Conservation (phyloP, 495 filamentous ascomycete species). For the Aspergillus affinis region DNA sequence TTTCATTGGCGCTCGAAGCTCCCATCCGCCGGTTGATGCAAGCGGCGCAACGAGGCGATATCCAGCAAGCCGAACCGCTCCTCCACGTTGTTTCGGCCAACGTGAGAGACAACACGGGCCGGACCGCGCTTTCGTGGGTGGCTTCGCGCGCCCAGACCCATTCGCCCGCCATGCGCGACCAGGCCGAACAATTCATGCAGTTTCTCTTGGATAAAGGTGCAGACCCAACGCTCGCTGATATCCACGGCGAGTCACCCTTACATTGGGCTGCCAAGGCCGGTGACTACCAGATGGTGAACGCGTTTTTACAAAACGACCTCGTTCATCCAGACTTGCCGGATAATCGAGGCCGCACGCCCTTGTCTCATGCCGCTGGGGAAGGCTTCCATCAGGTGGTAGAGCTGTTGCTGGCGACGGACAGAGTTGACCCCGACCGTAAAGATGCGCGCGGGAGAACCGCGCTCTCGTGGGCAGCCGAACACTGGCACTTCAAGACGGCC, state of each 20-base stretch:
- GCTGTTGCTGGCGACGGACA: slow-evolving; percentile 14
- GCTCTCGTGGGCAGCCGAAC: slow-evolving; percentile 18
- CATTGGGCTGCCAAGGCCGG: slow-evolving; percentile 19
- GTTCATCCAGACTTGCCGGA: slow-evolving; percentile 12
- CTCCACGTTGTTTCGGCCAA: slow-evolving; percentile 21
- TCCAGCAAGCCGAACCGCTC: slow-evolving; percentile 5
- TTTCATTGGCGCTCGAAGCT: slow-evolving; percentile 2
- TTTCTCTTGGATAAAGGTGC: slow-evolving; percentile 16
- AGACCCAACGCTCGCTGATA: slow-evolving; percentile 10
- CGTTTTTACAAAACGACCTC: slow-evolving; percentile 14
- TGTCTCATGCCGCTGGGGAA: slow-evolving; percentile 17
- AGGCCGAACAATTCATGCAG: slow-evolving; percentile 8
- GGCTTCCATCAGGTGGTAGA: slow-evolving; percentile 12
- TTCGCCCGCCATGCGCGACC: not conserved
- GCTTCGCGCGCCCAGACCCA: slow-evolving; percentile 12
- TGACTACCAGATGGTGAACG: slow-evolving; percentile 11
- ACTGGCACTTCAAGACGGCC: slow-evolving; percentile 16
- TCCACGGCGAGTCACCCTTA: slow-evolving; percentile 15
- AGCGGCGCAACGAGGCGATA: slow-evolving; percentile 8
- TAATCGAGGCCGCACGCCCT: slow-evolving; percentile 17
- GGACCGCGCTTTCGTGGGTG: slow-evolving; percentile 31
- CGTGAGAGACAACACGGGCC: slow-evolving; percentile 23
- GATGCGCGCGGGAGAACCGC: slow-evolving; percentile 17
- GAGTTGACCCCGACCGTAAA: slow-evolving; percentile 16
- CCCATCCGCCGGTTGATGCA: slow-evolving; percentile 12